These are phyloP conservation scores for Candida hispaniensis DNA, from an alignment of 805 yeast species.

Conservation along the genomic window DNA sequence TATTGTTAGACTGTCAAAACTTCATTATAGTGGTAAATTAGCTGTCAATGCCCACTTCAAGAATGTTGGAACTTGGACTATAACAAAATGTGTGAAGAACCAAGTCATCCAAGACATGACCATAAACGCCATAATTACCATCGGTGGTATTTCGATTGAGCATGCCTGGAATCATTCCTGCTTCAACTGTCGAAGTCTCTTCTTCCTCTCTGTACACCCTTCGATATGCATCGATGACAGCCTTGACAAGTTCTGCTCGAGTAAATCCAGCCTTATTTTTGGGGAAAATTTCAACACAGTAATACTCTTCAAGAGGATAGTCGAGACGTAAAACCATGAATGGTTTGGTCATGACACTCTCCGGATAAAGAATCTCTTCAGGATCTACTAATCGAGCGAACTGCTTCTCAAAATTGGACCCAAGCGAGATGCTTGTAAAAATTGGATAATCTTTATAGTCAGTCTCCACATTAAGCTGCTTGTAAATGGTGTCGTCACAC, in stretches of 20 bases:
- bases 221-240: constrained; percentile 4
- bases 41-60: constrained; percentile 14
- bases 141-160: constrained; percentile 7
- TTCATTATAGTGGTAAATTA: no score
- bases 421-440: no score
- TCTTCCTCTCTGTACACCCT: constrained; percentile 9
- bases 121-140: constrained; percentile 13
- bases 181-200: constrained; percentile 3
- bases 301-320: constrained; percentile 12
- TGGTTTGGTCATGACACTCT: no score
- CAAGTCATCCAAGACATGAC: constrained; percentile 11
- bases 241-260: constrained; percentile 1
- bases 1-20: no score
- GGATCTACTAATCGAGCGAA: no score
- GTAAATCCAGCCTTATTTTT: constrained; percentile 3
- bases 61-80: background rate
- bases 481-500: no score
- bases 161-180: constrained; percentile 8
- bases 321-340: constrained; percentile 5
- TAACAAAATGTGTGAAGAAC: constrained; percentile 10
- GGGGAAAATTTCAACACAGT: constrained; percentile 11
- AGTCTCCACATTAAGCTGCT: no score
- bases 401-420: no score
- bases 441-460: no score
- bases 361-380: no score